These are phyloP conservation scores for Arabidopsis lyrata DNA, from an alignment of 441 rosid genomes.

Conservation along the genomic window DNA sequence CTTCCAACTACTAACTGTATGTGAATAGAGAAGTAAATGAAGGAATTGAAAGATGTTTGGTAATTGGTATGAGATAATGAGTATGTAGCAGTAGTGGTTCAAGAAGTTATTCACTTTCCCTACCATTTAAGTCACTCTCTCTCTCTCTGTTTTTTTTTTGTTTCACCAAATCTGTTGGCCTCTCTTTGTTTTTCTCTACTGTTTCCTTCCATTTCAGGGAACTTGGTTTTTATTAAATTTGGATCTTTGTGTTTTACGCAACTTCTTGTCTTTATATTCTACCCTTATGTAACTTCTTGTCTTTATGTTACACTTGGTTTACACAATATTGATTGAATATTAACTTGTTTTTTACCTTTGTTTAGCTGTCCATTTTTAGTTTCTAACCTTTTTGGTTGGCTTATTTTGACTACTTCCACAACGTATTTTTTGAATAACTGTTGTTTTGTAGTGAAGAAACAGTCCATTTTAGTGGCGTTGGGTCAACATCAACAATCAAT, in stretches of 20 bases:
- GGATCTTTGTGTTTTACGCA: constrained; percentile 20
- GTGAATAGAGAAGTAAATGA: constrained; percentile 40
- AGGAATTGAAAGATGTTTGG: constrained; percentile 38
- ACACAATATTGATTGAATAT: constrained; percentile 26
- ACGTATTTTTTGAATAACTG: background rate
- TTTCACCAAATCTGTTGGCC: constrained; percentile 18
- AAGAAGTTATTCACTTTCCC: constrained; percentile 33
- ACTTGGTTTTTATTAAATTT: constrained; percentile 29
- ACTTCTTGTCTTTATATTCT: constrained; percentile 28
- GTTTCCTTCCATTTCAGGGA: constrained; percentile 32
- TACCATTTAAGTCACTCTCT: constrained; percentile 25
- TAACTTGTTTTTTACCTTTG: constrained; percentile 19
- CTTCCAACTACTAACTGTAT: constrained; percentile 38
- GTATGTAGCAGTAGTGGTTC: constrained; percentile 27
- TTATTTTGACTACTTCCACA: constrained; percentile 11
- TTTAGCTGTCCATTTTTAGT: constrained; percentile 20
- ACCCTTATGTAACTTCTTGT: constrained; percentile 16
- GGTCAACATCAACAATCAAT: constrained; percentile 37
- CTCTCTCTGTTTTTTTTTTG: background rate
- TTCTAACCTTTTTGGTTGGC: constrained; percentile 22
- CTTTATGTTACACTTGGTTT: constrained; percentile 14
- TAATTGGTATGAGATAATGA: constrained; percentile 29
- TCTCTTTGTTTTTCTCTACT: constrained; percentile 18
- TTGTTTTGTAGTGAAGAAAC: constrained; percentile 1
- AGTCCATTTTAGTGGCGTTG: constrained; percentile 35